A percentile compares a stretch with the other conserved stretches of the same genome.
Conservation (phyloP, 306 rosid genomes). For the Vigna unguiculata region DNA sequence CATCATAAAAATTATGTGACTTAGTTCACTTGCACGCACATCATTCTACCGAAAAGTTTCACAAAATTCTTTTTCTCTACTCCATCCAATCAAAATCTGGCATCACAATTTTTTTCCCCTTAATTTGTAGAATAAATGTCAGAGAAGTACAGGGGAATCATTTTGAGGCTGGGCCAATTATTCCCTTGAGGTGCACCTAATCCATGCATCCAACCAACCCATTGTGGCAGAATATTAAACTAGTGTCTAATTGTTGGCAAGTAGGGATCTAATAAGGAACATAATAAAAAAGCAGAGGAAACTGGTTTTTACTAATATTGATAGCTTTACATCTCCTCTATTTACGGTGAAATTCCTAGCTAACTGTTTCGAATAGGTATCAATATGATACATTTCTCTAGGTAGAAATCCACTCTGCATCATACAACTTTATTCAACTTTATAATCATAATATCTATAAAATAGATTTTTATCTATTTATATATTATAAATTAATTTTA, state of each 20-base stretch:
- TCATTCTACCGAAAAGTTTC: background rate
- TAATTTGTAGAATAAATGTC: slow-evolving; percentile 47
- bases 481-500: too few species aligned
- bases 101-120: slow-evolving; percentile 10
- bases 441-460: too few species aligned
- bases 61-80: background rate
- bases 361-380: background rate
- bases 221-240: slow-evolving; percentile 39
- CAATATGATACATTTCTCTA: background rate
- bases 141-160: slow-evolving; percentile 17
- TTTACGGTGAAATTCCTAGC: background rate
- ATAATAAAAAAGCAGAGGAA: slow-evolving; percentile 10
- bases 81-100: slow-evolving; percentile 44
- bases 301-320: background rate
- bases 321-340: background rate
- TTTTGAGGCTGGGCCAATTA: background rate
- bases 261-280: background rate
- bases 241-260: slow-evolving; percentile 16
- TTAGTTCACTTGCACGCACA: slow-evolving; percentile 34
- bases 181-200: slow-evolving; percentile 46
- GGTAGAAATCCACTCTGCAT: background rate
- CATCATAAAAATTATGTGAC: slow-evolving; percentile 40
- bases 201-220: slow-evolving; percentile 43
- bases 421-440: too few species aligned
- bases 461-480: too few species aligned